Evolutionary conservation across 2,329 filamentous ascomycete species (phyloP), one percentile per base, ranked within the genome.

Genomic region (Colletotrichum falcatum): DNA sequence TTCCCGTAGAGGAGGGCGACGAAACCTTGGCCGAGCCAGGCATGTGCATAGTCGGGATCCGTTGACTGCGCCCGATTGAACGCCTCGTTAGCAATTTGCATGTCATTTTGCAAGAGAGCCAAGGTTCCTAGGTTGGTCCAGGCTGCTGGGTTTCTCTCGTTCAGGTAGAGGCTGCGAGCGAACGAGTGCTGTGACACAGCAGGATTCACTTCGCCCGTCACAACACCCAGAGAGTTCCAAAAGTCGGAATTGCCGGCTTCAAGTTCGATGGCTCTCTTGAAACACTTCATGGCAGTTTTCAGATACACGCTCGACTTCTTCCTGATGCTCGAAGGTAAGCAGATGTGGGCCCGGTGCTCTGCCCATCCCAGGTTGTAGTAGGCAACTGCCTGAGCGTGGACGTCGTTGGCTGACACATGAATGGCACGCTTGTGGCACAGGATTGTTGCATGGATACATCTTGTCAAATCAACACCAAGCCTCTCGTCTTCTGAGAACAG

Each of bases 281-380:
- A 98, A 76, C 94, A 96, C 65, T 91, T 88, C 73, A 98, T 92
- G 1, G 96, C 89, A 8, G 94, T 91, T 79, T 92, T 95, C 56
- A 96, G 84, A 74, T 94, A 94, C 74, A 87, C 87, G 77, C 89
- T 87, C 23, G 86, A 85, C 76, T 87, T 91, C 76, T 89, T 90
- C 44, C 82, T 83, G 56, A 86, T 76, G 3, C 81, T 77, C 1
- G 79, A 78, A 44, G 86, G 87, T 26, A 94, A 83, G 76, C 90
- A 93, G 14, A 85, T 83, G 77, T 97, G 93, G 0, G 94, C 93
- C 54, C 92, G 89, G 78, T 96, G 90, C 79, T 99, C 96, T 1
- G 94, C 93, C 93, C 95, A 98, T 51, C 96, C 96, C 23, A 99
- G 85, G 76, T 99, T 99, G 81, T 97, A 99, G 87, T 95, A 96